Percentiles rank a stretch among this genome's conserved stretches.
These are phyloP conservation scores for Talaromyces nanjingensis DNA, from an alignment of 495 filamentous ascomycete species.

Conservation along the genomic window DNA sequence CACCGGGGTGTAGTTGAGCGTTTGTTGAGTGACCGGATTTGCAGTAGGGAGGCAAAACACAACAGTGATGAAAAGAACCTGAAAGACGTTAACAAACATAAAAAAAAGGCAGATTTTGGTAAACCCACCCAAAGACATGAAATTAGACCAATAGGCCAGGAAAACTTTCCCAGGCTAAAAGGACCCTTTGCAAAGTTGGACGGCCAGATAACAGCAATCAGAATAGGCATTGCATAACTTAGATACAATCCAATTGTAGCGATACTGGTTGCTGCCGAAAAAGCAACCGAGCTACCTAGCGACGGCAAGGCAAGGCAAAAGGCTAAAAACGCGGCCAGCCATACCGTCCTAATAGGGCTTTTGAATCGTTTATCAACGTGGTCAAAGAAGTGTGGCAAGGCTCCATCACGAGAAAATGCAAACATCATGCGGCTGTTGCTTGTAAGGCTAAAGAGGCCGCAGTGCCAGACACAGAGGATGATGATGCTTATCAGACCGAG, in stretches of 20 bases:
- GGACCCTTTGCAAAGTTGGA: constrained; percentile 42
- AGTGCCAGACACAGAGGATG: constrained; percentile 56
- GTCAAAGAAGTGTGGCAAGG: constrained; percentile 30
- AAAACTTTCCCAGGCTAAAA: constrained; percentile 50
- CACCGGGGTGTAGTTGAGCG: constrained; percentile 59
- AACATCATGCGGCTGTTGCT: constrained; percentile 61
- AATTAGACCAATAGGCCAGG: constrained; percentile 45
- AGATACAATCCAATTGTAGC: constrained; percentile 61
- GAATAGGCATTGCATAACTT: constrained; percentile 57
- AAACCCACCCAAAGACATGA: constrained; percentile 37
- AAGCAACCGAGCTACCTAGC: constrained; percentile 54
- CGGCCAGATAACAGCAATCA: constrained; percentile 46
- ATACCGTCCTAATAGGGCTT: constrained; percentile 43
- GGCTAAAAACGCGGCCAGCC: constrained; percentile 47
- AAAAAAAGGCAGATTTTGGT: too few relatives aligned
- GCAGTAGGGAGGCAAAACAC: constrained; percentile 59
- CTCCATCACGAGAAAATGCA: constrained; percentile 49
- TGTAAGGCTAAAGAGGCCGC: constrained; percentile 51
- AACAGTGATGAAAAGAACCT: constrained; percentile 44
- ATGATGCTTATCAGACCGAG: constrained; percentile 50
- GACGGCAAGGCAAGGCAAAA: constrained; percentile 55
- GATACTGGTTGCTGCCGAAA: constrained; percentile 53
- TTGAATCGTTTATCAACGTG: constrained; percentile 20
- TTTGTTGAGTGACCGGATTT: constrained; percentile 51
- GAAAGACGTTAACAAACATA: not conserved